Conservation (phyloP, 495 filamentous ascomycete genomes). For the Talaromyces liani region DNA sequence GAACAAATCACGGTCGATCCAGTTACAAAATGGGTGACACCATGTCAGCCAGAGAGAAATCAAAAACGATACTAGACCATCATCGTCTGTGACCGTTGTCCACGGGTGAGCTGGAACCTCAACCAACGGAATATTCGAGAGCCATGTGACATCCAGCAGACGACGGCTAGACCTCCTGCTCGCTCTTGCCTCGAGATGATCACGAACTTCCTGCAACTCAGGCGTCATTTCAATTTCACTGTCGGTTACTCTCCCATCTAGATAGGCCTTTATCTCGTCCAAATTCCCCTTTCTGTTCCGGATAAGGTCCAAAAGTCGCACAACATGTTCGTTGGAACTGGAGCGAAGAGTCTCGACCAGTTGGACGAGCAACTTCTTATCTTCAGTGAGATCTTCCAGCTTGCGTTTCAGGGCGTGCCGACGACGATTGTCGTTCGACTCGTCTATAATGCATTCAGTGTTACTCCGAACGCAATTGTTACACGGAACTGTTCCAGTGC, state of each 20-base stretch:
- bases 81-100: conserved; percentile 38
- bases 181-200: conserved; percentile 9
- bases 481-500: conserved; percentile 24
- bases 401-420: conserved; percentile 27
- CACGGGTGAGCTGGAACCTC: conserved; percentile 35
- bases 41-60: conserved; percentile 39
- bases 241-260: conserved; percentile 21
- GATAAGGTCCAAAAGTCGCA: conserved; percentile 25
- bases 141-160: conserved; percentile 17
- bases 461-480: conserved; percentile 24
- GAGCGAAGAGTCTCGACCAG: conserved; percentile 24
- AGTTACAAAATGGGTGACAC: conserved; percentile 32
- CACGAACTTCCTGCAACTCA: conserved; percentile 8
- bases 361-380: conserved; percentile 20
- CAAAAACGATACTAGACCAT: conserved; percentile 41
- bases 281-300: conserved; percentile 24
- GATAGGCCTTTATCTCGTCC: conserved; percentile 22
- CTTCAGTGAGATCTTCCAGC: conserved; percentile 24
- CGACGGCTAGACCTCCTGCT: conserved; percentile 13
- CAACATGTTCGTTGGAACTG: conserved; percentile 12
- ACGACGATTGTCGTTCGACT: conserved; percentile 27
- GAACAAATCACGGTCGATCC: conserved; percentile 36
- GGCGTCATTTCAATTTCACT: conserved; percentile 16
- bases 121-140: conserved; percentile 18
- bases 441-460: conserved; percentile 23